Base-by-base conservation (phyloP, 202 grass and related monocot genomes). In the Panicum hallii region DNA sequence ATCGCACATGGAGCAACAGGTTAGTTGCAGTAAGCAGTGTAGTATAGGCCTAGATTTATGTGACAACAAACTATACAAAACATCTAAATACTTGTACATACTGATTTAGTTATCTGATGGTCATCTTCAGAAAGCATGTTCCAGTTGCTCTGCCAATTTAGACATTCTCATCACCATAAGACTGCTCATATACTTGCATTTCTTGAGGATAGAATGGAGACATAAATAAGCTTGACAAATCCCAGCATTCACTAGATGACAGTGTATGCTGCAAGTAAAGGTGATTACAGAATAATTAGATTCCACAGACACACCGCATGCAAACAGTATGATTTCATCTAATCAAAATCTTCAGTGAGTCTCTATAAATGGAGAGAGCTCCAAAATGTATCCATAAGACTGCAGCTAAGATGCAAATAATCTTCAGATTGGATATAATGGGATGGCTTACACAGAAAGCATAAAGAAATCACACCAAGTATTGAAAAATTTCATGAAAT, bases 241-340 rank as follows among this genome's bases (percentile, higher is more conserved):
- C 80, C 70, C 83, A 77, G 71, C 81, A 75, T 69, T 67, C 87
- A 75, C 68, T 75, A 69, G 87, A 89, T 60, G 67, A 48, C 30
- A 85, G 50, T 79, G 63, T 40, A 90, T 92, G 30, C 95, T 93
- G 76, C 60, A 83, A 81, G 6, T 46, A 13, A 87, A 75, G 43
- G 54, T 20, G n/a, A 14, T 22, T 19, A 78, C 85, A 22, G 36
- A 72, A 63, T 80, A 28, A 63, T 63, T 50, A 17, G 28, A 70
- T 52, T 71, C 40, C 9, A 71, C 45, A 81, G 49, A 23, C 70
- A 73, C 36, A 78, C 22, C 30, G 55, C 54, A 57, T 52, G 58
- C 19, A 63, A 82, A 30, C 23, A 88, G 22, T n/a, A 43, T 16
- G 17, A 46, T 84, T 50, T 11, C 20, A 45, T 53, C 11, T 19